Evolutionary conservation across 2,329 filamentous ascomycete genomes (phyloP).

Genomic region (Aspergillus brunneoviolaceus): DNA sequence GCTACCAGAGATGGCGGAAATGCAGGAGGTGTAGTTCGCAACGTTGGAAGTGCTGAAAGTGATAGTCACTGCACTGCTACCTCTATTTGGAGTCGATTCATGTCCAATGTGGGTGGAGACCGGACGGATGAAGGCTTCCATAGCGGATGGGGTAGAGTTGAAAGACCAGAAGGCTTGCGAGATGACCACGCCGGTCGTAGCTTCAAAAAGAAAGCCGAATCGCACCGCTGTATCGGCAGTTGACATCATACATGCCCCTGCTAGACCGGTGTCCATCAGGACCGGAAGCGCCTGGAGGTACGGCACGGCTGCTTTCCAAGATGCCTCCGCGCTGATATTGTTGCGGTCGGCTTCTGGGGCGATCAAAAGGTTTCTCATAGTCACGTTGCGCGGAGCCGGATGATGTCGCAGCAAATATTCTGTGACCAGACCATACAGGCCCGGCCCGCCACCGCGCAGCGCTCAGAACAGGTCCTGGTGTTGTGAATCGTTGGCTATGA

Average conservation of each 20-base stretch:
- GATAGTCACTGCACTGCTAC: not conserved
- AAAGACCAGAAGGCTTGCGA: slow-evolving; percentile 4
- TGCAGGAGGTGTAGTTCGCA: slow-evolving; percentile 25
- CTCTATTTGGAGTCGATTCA: not conserved
- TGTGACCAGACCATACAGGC: slow-evolving; percentile 21
- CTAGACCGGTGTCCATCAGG: too few species aligned
- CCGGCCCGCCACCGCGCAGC: slow-evolving; percentile 48
- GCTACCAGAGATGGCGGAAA: slow-evolving; percentile 25
- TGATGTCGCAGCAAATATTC: slow-evolving; percentile 13
- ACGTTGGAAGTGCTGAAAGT: slow-evolving; percentile 4
- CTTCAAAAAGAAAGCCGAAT: not conserved
- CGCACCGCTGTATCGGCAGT: too few species aligned
- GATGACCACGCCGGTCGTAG: not conserved
- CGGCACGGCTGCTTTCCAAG: too few species aligned
- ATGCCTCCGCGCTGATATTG: too few species aligned
- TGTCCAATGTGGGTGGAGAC: not conserved
- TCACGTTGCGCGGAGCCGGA: too few species aligned
- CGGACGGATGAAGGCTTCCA: slow-evolving; percentile 4
- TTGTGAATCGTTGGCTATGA: slow-evolving; percentile 40
- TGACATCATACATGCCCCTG: too few species aligned
- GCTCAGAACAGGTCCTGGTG: slow-evolving; percentile 53
- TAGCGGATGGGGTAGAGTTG: not conserved
- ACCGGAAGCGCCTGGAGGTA: too few species aligned
- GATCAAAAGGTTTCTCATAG: too few species aligned
- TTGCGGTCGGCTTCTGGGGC: too few species aligned